Base-by-base conservation (phyloP, 2,329 filamentous ascomycete species). In the Nigrospora oryzae region DNA sequence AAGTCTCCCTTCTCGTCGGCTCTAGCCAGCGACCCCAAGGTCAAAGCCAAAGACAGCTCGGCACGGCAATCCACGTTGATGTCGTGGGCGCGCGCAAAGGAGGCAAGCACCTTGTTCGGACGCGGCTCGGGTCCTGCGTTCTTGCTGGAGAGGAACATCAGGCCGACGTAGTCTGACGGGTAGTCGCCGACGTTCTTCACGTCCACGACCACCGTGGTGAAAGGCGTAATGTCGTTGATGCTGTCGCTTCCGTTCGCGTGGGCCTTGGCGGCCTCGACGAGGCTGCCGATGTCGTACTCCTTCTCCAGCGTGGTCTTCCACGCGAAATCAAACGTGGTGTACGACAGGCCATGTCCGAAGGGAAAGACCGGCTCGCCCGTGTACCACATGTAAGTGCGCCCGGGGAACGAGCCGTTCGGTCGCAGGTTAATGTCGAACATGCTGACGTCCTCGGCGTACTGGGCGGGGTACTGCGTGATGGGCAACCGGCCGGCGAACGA, bases 321-420 rank as follows among this genome's bases (percentile, higher is more conserved):
- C 4, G 30, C 15, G 42, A 37, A 58, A 54, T 55, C 43, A 44
- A 74, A 74, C 16, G 60, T 69, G 11, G 71, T 74, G 56, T 75
- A 74, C 52, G 73, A 69, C 33, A 74, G 53, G 1, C 71, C 71
- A 47, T 62, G 64, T 3, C 70, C 72, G 48, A 74, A 75, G 2
- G 65, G 63, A 42, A 66, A 59, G 10, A 72, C 59, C 0, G 54
- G 61, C n/a, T 63, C 58, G n/a, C 65, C 63, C 13, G 40, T 42
- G 52, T 71, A 75, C 69, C 70, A 75, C 46, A 67, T 69, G 50
- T 75, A 75, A 5, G 72, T 76, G 28, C 71, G 59, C 2, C 71
- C 70, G 1, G 71, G 69, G 23, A 42, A 42, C 6, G 52, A 55
- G 5, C 50, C 51, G 46, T 65, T 66, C 2, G 71, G 70, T 0